Base-by-base conservation (phyloP, 2,329 filamentous ascomycete genomes). In the Hymenoscyphus fraxineus region DNA sequence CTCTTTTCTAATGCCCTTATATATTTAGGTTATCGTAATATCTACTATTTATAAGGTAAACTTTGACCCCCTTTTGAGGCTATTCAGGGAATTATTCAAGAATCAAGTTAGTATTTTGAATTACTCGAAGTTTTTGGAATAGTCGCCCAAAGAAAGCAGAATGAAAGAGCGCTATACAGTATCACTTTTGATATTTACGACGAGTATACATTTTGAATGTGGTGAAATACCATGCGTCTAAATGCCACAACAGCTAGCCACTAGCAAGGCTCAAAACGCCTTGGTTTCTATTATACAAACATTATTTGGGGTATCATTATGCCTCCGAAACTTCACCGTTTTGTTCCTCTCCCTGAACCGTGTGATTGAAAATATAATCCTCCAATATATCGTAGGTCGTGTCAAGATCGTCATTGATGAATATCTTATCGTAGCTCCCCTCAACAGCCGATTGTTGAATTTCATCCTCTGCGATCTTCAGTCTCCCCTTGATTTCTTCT, bases 401-500 rank as follows among this genome's bases (percentile, higher is more conserved):
- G 35, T 84, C 81, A 41, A 84, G 66, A 65, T 83, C 78, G 64
- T 82, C 82, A 64, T 84, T 84, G 51, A 80, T 76, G 31, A 86
- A 78, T 38, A 81, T 75, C 67, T 78, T 80, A 64, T 86, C 82
- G 68, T 85, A 83, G 4, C 81, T 77, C 1, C 77, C 80, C 19
- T 78, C 78, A 0, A 77, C 70, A 66, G 78, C 76, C 2, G 81
- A 77, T 67, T 83, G 79, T 61, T 81, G 77, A 15, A 80, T 69
- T 40, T 81, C 77, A 31, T 76, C 74, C 59, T 74, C 68, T 0
- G 80, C 78, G 16, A 72, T 66, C 56, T 77, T 77, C 10, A 85
- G 71, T 40, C 78, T 73, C 68, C 78, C 77, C 64, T 80, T 72
- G 10, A 86, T 77, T 19, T 78, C 78, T 9, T 82, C 81, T 47